A percentile compares a stretch with the other conserved stretches of the same genome.
Conservation (phyloP, 805 yeast species). For the Starmerella bombicola region DNA sequence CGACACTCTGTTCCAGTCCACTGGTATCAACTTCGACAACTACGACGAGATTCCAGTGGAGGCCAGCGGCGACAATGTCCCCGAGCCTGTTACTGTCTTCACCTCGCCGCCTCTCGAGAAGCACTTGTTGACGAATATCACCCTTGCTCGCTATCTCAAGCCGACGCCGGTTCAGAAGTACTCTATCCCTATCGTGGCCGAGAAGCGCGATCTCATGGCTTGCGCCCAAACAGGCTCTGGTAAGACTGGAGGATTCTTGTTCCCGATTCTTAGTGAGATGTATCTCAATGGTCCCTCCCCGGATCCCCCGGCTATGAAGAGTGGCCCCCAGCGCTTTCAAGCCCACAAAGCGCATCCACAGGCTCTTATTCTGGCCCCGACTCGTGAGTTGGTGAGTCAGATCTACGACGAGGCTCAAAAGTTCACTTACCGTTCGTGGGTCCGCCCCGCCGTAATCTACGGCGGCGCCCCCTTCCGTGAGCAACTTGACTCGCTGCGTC, state of each 20-base stretch:
- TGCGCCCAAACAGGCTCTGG: slow-evolving; percentile 99
- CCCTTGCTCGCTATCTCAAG: slow-evolving; percentile 76
- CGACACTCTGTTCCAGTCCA: slow-evolving; percentile 63
- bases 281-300: slow-evolving; percentile 71
- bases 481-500: slow-evolving; percentile 77
- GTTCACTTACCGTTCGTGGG: slow-evolving; percentile 97
- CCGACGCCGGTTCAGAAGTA: slow-evolving; percentile 96
- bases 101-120: slow-evolving; percentile 85
- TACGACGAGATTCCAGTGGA: slow-evolving; percentile 98
- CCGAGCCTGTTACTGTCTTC: slow-evolving; percentile 81
- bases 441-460: slow-evolving; percentile 86
- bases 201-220: slow-evolving; percentile 87
- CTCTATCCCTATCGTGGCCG: slow-evolving; percentile 82
- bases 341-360: slow-evolving; percentile 79
- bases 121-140: slow-evolving; percentile 75
- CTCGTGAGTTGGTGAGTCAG: slow-evolving; percentile 97
- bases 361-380: slow-evolving; percentile 91
- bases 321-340: slow-evolving; percentile 24
- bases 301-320: slow-evolving; percentile 11
- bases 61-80: slow-evolving; percentile 89
- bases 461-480: slow-evolving; percentile 94
- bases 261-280: slow-evolving; percentile 91
- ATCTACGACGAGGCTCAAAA: slow-evolving; percentile 91
- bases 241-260: slow-evolving; percentile 98
- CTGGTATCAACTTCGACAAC: slow-evolving; percentile 97